These are phyloP conservation scores for Irpex sp. DNA, from an alignment of 1,284 basidiomycete species.

Conservation along the genomic window DNA sequence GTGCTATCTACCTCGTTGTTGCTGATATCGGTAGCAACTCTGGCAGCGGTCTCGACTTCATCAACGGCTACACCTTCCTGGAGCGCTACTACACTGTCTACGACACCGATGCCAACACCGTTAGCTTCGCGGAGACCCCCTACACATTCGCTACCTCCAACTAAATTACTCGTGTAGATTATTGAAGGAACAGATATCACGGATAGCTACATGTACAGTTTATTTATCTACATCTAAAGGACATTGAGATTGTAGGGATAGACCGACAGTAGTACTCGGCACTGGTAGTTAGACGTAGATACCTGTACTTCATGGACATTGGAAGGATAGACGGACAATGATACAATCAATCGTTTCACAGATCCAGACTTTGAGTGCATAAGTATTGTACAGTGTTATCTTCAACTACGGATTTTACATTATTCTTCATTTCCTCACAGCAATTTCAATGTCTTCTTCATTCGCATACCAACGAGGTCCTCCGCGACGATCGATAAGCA, in stretches of 20 bases:
- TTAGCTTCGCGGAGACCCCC: slow-evolving; percentile 35
- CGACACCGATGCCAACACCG: slow-evolving; percentile 42
- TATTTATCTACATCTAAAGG: background rate
- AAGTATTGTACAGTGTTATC: background rate
- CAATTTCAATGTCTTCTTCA: background rate
- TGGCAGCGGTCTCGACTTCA: slow-evolving; percentile 27
- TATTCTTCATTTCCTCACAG: background rate
- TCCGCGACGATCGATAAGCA: slow-evolving; percentile 11
- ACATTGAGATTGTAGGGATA: background rate
- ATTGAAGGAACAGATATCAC: background rate
- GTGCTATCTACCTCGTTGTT: slow-evolving; percentile 26
- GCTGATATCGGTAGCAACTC: slow-evolving; percentile 21
- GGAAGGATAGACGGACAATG: background rate
- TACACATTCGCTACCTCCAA: slow-evolving; percentile 8
- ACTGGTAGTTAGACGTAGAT: background rate
- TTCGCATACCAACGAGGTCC: background rate
- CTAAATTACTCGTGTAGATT: background rate
- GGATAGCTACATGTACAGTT: too few relatives aligned
- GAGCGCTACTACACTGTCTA: slow-evolving; percentile 66
- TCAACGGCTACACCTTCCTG: slow-evolving; percentile 29
- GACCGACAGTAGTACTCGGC: background rate
- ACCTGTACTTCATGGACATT: background rate
- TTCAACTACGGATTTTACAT: background rate
- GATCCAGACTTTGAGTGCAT: background rate
- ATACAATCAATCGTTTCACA: background rate